These are phyloP conservation scores for Sugiyamaella boreocaroliniensis DNA, from an alignment of 805 yeast genomes.

Conservation along the genomic window DNA sequence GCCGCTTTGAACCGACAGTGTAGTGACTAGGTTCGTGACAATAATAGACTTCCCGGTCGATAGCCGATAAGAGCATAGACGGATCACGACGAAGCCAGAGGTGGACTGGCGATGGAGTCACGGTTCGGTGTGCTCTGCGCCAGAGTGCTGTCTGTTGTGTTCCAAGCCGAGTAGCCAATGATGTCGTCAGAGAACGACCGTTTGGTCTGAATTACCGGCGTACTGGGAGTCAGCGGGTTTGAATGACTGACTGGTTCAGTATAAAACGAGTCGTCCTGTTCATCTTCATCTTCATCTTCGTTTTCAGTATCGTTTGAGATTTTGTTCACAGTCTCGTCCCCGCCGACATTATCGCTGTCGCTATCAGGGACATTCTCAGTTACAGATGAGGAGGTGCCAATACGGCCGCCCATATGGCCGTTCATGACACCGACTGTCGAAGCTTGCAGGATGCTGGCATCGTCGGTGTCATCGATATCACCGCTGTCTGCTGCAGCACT, in stretches of 20 bases:
- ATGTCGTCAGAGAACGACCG: slow-evolving; percentile 1
- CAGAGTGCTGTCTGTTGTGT: neutral
- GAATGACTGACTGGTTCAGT: slow-evolving; percentile 2
- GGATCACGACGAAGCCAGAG: too few species aligned
- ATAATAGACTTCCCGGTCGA: too few species aligned
- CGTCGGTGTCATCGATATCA: slow-evolving; percentile 3
- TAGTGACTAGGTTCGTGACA: too few species aligned
- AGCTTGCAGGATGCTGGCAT: neutral
- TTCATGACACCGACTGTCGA: neutral
- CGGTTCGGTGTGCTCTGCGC: neutral
- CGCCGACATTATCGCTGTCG: too few species aligned
- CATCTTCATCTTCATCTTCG: slow-evolving; percentile 1
- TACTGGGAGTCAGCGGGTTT: neutral
- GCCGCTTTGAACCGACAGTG: too few species aligned
- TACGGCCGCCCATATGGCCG: neutral
- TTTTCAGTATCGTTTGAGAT: slow-evolving; percentile 1
- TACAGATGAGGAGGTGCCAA: neutral
- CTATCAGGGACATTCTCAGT: too few species aligned
- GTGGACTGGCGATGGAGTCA: neutral
- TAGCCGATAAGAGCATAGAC: too few species aligned
- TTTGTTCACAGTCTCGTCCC: neutral
- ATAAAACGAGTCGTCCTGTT: slow-evolving; percentile 2
- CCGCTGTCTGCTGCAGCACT: slow-evolving; percentile 1
- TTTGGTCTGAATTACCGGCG: neutral
- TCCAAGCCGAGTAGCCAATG: slow-evolving; percentile 4